phyloP scores from a whole-genome alignment of 2,329 filamentous ascomycete genomes.

The Aspergillus fumigatus region DNA sequence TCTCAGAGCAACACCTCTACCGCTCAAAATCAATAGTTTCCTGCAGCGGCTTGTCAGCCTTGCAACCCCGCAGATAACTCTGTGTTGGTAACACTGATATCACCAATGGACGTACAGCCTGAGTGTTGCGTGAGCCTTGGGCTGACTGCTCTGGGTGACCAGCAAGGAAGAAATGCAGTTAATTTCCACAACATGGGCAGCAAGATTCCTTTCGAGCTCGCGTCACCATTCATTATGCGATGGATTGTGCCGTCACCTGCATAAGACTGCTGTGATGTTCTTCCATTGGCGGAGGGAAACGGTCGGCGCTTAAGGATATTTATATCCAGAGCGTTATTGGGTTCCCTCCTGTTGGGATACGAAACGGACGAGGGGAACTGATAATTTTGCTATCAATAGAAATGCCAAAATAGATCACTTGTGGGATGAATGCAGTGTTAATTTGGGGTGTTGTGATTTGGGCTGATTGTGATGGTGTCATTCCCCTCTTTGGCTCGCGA shows the following conservation, averaged over 20 bases:
- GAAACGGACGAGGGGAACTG: not conserved
- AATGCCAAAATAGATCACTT: slow-evolving; percentile 2
- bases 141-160: not conserved
- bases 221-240: not conserved
- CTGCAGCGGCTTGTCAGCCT: not conserved
- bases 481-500: not conserved
- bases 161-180: not conserved
- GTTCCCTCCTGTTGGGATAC: slow-evolving; percentile 6
- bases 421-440: not conserved
- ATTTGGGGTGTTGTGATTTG: not conserved
- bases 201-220: not conserved
- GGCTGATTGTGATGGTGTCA: not conserved
- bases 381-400: slow-evolving; percentile 7
- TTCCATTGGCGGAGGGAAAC: not conserved
- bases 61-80: not conserved
- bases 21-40: not conserved
- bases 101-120: not conserved
- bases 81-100: not conserved
- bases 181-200: not conserved
- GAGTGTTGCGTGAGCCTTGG: not conserved
- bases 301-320: slow-evolving; percentile 15
- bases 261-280: not conserved
- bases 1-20: not conserved
- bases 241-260: not conserved
- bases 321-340: slow-evolving; percentile 8